Evolutionary conservation across 768 basidiomycete species (phyloP).

Genomic region (Strobilomyces echinocephalus): DNA sequence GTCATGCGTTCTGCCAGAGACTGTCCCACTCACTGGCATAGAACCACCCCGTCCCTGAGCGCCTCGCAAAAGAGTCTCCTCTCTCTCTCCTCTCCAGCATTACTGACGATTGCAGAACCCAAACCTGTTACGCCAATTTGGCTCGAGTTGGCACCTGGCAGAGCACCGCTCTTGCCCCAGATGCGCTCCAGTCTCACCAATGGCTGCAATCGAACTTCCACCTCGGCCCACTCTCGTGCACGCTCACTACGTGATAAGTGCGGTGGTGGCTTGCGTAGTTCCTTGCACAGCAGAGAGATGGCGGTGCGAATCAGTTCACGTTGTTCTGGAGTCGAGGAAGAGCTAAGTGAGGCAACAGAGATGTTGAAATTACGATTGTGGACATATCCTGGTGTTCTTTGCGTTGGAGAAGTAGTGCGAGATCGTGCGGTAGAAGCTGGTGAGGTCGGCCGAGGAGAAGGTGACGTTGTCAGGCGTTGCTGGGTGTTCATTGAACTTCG

Average conservation of each 20-base stretch:
- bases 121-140: slow-evolving; percentile 30
- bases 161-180: slow-evolving; percentile 63
- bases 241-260: slow-evolving; percentile 50
- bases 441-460: slow-evolving; percentile 39
- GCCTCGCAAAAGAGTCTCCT: slow-evolving; percentile 68
- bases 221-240: slow-evolving; percentile 65
- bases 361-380: slow-evolving; percentile 56
- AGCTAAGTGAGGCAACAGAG: slow-evolving; percentile 52
- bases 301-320: slow-evolving; percentile 68
- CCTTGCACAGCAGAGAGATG: slow-evolving; percentile 58
- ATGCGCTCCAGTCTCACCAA: slow-evolving; percentile 67
- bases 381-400: slow-evolving; percentile 37
- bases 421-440: slow-evolving; percentile 41
- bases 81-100: slow-evolving; percentile 71
- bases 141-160: slow-evolving; percentile 40
- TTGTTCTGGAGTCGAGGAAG: slow-evolving; percentile 50
- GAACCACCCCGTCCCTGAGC: slow-evolving; percentile 76
- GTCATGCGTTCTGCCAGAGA: slow-evolving; percentile 7
- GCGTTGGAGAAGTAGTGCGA: slow-evolving; percentile 44
- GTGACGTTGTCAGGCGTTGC: slow-evolving; percentile 22
- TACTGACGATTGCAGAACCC: slow-evolving; percentile 36
- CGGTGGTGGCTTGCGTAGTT: slow-evolving; percentile 56
- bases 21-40: slow-evolving; percentile 74
- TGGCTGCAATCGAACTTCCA: slow-evolving; percentile 59
- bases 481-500: slow-evolving; percentile 23